Conservation (phyloP, 805 yeast species). For the Cyberlindnera japonica region DNA sequence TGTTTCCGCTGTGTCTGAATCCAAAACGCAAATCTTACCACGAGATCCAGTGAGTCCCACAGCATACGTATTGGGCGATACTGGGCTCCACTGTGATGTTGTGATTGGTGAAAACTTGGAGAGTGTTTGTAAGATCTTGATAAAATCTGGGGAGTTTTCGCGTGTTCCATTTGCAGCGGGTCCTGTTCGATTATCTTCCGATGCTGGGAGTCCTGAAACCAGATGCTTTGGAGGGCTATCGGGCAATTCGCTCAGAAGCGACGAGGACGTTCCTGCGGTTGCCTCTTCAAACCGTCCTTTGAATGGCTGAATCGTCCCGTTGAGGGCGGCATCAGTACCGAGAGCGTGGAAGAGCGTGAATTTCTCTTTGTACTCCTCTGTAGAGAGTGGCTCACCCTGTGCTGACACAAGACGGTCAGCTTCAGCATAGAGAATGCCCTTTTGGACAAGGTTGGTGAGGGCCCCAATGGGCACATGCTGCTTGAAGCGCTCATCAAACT, state of each 20-base stretch:
- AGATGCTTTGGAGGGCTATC: too few relatives aligned
- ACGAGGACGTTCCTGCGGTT: background rate
- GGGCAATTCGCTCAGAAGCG: too few relatives aligned
- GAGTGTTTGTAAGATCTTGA: slow-evolving; percentile 36
- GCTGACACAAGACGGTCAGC: slow-evolving; percentile 53
- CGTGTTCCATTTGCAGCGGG: slow-evolving; percentile 5
- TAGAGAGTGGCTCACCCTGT: slow-evolving; percentile 29
- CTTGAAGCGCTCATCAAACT: slow-evolving; percentile 48
- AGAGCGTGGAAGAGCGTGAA: slow-evolving; percentile 56
- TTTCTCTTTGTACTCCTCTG: slow-evolving; percentile 24
- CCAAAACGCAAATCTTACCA: slow-evolving; percentile 40
- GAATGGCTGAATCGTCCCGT: slow-evolving; percentile 26
- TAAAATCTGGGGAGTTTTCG: slow-evolving; percentile 26
- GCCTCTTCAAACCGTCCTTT: slow-evolving; percentile 20
- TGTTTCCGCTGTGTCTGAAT: slow-evolving; percentile 19
- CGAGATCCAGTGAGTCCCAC: slow-evolving; percentile 49
- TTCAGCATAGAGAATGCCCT: slow-evolving; percentile 76
- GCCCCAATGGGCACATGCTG: slow-evolving; percentile 70
- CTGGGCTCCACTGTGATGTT: slow-evolving; percentile 56
- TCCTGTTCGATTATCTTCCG: background rate
- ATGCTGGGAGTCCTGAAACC: too few relatives aligned
- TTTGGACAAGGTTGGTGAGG: slow-evolving; percentile 77
- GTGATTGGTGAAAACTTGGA: slow-evolving; percentile 41
- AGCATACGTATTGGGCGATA: slow-evolving; percentile 41
- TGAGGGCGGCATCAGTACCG: slow-evolving; percentile 36